These are phyloP conservation scores for Cyclanthera cordifolia DNA, from an alignment of 306 rosid species.

Conservation along the genomic window DNA sequence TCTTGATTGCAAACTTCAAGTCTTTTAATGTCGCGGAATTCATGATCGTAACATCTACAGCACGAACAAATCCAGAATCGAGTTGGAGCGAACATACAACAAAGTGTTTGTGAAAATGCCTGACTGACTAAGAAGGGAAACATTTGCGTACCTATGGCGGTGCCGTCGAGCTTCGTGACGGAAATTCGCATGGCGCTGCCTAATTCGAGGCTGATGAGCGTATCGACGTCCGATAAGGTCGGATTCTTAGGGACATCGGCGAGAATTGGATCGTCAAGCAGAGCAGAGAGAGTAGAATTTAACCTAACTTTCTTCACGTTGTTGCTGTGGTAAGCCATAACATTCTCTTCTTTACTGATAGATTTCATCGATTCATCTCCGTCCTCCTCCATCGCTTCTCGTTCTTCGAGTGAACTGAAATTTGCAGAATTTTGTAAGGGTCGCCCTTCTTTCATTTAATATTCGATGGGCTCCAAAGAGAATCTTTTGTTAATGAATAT, in stretches of 20 bases:
- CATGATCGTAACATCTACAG: slow-evolving; percentile 53
- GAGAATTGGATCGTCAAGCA: slow-evolving; percentile 54
- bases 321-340: slow-evolving; percentile 37
- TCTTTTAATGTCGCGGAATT: slow-evolving; percentile 62
- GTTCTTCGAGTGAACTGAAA: neutral
- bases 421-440: neutral
- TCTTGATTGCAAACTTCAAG: slow-evolving; percentile 60
- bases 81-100: neutral
- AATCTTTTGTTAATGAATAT: too few relatives aligned
- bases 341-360: slow-evolving; percentile 11
- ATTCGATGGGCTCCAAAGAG: neutral
- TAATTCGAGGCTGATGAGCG: slow-evolving; percentile 61
- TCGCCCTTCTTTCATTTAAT: neutral
- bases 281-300: slow-evolving; percentile 41
- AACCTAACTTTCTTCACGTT: slow-evolving; percentile 47
- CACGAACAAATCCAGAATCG: neutral
- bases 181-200: slow-evolving; percentile 87
- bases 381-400: neutral
- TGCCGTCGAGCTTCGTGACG: slow-evolving; percentile 50
- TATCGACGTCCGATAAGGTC: slow-evolving; percentile 55
- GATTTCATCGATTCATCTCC: slow-evolving; percentile 7
- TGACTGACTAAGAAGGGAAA: slow-evolving; percentile 12
- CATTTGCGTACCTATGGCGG: slow-evolving; percentile 38
- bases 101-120: slow-evolving; percentile 24
- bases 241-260: slow-evolving; percentile 63